Conservation (phyloP, 1,284 basidiomycete species). For the Apiotrichum siamense region DNA sequence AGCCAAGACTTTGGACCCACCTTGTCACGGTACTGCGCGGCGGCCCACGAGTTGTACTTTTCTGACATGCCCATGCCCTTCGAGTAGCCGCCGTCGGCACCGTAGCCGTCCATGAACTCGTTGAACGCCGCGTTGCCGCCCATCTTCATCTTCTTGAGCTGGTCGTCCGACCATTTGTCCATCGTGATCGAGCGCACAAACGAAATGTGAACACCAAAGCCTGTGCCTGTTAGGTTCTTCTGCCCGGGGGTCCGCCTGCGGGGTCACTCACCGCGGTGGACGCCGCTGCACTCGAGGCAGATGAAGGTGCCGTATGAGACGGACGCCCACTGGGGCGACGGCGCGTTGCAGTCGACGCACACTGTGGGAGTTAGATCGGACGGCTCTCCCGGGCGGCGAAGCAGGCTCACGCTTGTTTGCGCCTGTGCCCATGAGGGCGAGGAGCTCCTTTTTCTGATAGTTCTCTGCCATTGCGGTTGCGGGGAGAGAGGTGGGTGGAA, state of each 20-base stretch:
- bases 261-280: constrained; percentile 62
- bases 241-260: background rate
- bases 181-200: constrained; percentile 90
- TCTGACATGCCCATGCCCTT: constrained; percentile 64
- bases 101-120: constrained; percentile 68
- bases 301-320: constrained; percentile 64
- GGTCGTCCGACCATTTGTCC: constrained; percentile 91
- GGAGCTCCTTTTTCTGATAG: constrained; percentile 56
- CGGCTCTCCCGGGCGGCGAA: background rate
- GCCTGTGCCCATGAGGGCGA: constrained; percentile 65
- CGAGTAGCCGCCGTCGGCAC: constrained; percentile 67
- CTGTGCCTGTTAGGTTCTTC: too few species aligned
- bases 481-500: background rate
- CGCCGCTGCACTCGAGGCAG: constrained; percentile 83
- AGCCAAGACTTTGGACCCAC: constrained; percentile 46
- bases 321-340: constrained; percentile 88
- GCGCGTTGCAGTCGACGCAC: constrained; percentile 75
- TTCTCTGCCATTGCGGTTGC: constrained; percentile 52
- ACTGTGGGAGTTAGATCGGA: constrained; percentile 29
- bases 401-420: constrained; percentile 57
- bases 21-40: constrained; percentile 85
- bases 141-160: constrained; percentile 84
- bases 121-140: constrained; percentile 79
- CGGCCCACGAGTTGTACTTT: constrained; percentile 87
- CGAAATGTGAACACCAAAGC: constrained; percentile 51